Evolutionary conservation across 495 filamentous ascomycete genomes (phyloP).

Genomic region (Astrothelium subdiscretum): DNA sequence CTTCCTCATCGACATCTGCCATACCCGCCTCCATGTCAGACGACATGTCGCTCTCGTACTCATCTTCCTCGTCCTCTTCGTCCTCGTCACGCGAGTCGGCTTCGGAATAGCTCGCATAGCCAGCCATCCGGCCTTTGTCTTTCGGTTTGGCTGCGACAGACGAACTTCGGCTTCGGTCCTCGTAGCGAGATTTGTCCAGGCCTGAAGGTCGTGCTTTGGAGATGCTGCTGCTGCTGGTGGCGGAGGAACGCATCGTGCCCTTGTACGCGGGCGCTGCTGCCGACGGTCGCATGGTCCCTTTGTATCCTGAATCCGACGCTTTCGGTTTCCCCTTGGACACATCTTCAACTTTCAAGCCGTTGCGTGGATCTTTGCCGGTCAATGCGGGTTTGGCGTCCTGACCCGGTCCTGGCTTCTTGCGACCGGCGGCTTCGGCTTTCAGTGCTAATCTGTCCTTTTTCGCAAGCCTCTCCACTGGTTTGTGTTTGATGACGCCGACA

Average conservation of each 20-base stretch:
- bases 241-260: constrained; percentile 19
- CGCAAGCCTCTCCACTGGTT: constrained; percentile 31
- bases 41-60: constrained; percentile 43
- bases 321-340: constrained; percentile 12
- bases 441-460: constrained; percentile 22
- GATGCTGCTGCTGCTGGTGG: constrained; percentile 9
- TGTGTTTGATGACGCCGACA: constrained; percentile 34
- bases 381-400: background rate
- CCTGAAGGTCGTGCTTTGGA: background rate
- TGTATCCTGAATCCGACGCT: constrained; percentile 37
- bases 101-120: constrained; percentile 28
- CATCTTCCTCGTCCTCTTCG: constrained; percentile 32
- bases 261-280: constrained; percentile 26
- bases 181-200: background rate
- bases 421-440: constrained; percentile 14
- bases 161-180: constrained; percentile 1
- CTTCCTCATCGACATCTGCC: constrained; percentile 49
- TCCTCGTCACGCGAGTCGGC: constrained; percentile 21
- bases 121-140: constrained; percentile 15
- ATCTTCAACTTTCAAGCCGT: constrained; percentile 3
- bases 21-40: constrained; percentile 58
- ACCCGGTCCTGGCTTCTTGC: constrained; percentile 10
- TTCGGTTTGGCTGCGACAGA: background rate
- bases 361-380: background rate
- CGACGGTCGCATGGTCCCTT: constrained; percentile 42